Base-by-base conservation (phyloP, 345 rosid species). In the Rubroshorea leprosula region DNA sequence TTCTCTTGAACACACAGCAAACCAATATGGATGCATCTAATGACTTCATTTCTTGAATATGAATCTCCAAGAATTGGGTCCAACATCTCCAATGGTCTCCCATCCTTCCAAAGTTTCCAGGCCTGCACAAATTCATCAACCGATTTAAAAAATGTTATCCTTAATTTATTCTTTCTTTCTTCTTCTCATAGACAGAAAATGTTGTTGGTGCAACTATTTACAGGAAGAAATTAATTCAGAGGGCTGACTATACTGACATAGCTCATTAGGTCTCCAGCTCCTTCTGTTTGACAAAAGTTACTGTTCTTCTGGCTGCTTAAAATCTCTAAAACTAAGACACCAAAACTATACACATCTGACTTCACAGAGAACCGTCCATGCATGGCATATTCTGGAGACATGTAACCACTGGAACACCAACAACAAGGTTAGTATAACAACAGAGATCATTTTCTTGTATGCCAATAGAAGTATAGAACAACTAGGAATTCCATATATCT, bases 1-100 rank as follows among this genome's bases (percentile, higher is more conserved):
- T 81, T 76, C 59, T 76, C 87, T 43, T 78, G 80, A 51, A 76
- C 72, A 43, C 86, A 81, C 20, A 78, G 44, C 20, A 76, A 60
- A 4, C 74, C 79, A 0, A 81, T 61, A 21, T 81, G 81, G 8
- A 76, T 74, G 65, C 80, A 81, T 57, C 84, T 76, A 0, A 53
- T 74, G 5, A 76, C 64, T 70, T 78, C 72, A 12, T 35, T 66
- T 59, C 65, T 74, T 58, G 78, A 52, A 61, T 60, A 72, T 31
- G 49, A 43, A 29, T 74, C 68, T 21, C 9, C 23, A 44, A 75
- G 16, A 43, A 66, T 57, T 19, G 73, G 50, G 68, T 82, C 77
- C 49, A 82, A 24, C 39, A 83, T 57, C 54, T 83, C 62, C 64
- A 68, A 13, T 6, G 78, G 74, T 45, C 72, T 70, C 44, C 72